phyloP scores from a whole-genome alignment of 78 protist species.

The Dictyostelium citrinum region DNA sequence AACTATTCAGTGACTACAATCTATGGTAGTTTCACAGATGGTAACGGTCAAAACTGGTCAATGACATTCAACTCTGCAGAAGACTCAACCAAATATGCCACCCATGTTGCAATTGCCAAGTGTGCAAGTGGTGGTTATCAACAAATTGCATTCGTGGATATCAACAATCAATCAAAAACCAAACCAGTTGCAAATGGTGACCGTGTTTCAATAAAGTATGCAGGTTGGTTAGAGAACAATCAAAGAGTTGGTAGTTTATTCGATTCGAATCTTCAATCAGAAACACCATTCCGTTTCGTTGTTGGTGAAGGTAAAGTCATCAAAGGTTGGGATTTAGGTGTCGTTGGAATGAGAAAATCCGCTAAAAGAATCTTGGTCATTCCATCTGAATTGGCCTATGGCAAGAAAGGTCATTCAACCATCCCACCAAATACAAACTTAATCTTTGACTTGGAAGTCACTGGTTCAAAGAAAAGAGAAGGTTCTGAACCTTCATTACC shows the following conservation, averaged over 20 bases:
- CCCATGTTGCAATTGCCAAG: conserved; percentile 36
- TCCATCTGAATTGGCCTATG: conserved; percentile 87
- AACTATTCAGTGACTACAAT: conserved; percentile 18
- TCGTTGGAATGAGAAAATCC: conserved; percentile 83
- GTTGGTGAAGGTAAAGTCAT: conserved; percentile 82
- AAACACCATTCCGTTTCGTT: conserved; percentile 9
- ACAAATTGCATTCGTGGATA: conserved; percentile 5
- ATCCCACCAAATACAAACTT: conserved; percentile 85
- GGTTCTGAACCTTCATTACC: conserved; percentile 13
- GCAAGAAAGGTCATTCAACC: conserved; percentile 58
- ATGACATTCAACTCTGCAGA: conserved; percentile 59
- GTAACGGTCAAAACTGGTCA: conserved; percentile 39
- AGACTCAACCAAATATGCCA: conserved; percentile 44
- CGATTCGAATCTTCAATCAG: conserved; percentile 33
- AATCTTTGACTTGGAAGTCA: conserved; percentile 84
- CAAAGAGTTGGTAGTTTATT: conserved; percentile 47
- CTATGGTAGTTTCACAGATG: conserved; percentile 50
- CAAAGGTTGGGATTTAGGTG: conserved; percentile 92
- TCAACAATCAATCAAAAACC: neutral
- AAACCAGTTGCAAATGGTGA: conserved; percentile 46
- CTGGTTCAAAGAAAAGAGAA: conserved; percentile 39
- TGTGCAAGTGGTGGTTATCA: conserved; percentile 47
- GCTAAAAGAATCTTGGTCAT: conserved; percentile 76
- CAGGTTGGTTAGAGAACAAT: conserved; percentile 60
- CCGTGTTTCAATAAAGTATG: conserved; percentile 51